Evolutionary conservation across 2,329 filamentous ascomycete genomes (phyloP).

Genomic region (Colletotrichum musicola): DNA sequence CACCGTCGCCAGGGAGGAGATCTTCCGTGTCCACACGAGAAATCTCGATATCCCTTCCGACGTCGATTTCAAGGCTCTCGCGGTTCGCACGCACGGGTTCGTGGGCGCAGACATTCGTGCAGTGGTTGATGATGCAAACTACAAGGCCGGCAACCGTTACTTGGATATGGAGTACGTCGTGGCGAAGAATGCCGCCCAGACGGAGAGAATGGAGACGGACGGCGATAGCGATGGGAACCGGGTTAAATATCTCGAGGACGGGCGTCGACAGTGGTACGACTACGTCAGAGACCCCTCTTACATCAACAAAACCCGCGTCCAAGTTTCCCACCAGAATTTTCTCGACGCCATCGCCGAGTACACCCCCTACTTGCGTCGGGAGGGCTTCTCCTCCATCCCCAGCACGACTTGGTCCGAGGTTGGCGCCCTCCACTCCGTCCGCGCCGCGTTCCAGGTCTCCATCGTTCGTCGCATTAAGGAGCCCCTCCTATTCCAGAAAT

Average conservation of each 20-base stretch:
- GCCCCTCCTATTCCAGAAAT: slow-evolving; percentile 79
- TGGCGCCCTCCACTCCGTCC: slow-evolving; percentile 83
- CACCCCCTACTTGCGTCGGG: slow-evolving; percentile 77
- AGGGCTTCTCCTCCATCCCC: slow-evolving; percentile 95
- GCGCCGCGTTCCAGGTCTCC: slow-evolving; percentile 83
- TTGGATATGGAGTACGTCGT: slow-evolving; percentile 47
- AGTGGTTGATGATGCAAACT: slow-evolving; percentile 62
- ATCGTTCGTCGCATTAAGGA: slow-evolving; percentile 91
- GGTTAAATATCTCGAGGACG: slow-evolving; percentile 15
- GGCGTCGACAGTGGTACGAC: slow-evolving; percentile 31
- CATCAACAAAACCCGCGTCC: slow-evolving; percentile 41
- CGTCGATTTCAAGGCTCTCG: slow-evolving; percentile 80
- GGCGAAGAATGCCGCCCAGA: slow-evolving; percentile 17
- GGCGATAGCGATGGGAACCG: neutral
- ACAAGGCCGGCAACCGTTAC: slow-evolving; percentile 51
- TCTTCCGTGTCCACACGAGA: slow-evolving; percentile 79
- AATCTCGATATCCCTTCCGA: slow-evolving; percentile 74
- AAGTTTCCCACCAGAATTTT: slow-evolving; percentile 73
- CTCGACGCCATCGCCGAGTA: slow-evolving; percentile 76
- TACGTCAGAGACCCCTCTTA: slow-evolving; percentile 16
- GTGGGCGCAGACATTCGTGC: slow-evolving; percentile 89
- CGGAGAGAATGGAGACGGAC: slow-evolving; percentile 12
- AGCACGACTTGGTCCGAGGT: slow-evolving; percentile 95
- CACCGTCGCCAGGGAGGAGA: slow-evolving; percentile 80
- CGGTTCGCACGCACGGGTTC: slow-evolving; percentile 90